These are phyloP conservation scores for Hymenoscyphus infarciens DNA, from an alignment of 2,329 filamentous ascomycete species.

Conservation along the genomic window DNA sequence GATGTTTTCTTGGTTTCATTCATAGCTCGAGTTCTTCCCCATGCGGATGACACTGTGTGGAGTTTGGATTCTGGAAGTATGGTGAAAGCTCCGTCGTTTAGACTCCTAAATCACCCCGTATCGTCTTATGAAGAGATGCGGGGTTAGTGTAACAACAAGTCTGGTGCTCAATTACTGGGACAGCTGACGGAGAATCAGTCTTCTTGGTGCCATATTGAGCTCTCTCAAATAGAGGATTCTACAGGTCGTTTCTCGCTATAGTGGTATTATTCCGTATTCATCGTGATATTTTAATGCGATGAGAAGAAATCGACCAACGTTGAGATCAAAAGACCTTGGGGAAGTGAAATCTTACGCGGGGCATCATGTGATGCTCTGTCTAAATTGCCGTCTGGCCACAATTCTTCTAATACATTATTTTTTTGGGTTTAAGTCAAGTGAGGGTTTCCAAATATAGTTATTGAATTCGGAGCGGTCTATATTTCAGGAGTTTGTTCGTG, in stretches of 20 bases:
- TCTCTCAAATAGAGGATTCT: neutral
- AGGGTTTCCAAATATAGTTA: no score
- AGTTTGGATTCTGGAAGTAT: neutral
- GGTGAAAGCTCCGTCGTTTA: neutral
- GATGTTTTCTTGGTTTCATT: neutral
- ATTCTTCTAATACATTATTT: no score
- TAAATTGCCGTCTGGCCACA: no score
- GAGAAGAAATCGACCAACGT: neutral
- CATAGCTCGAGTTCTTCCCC: neutral
- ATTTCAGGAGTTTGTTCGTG: neutral
- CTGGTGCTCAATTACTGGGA: neutral
- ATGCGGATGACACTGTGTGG: neutral
- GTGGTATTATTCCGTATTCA: neutral
- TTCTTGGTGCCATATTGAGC: neutral
- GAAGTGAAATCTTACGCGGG: no score
- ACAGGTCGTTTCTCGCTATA: neutral
- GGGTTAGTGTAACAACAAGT: neutral
- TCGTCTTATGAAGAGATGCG: neutral
- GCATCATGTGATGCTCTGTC: no score
- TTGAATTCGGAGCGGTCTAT: no score
- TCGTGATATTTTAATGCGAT: neutral
- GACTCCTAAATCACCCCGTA: neutral
- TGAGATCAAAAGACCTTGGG: no score
- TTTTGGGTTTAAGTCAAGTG: no score
- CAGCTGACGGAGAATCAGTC: neutral